These are phyloP conservation scores for Stagonosporopsis chrysanthemi DNA, from an alignment of 2,329 filamentous ascomycete genomes.

Conservation along the genomic window DNA sequence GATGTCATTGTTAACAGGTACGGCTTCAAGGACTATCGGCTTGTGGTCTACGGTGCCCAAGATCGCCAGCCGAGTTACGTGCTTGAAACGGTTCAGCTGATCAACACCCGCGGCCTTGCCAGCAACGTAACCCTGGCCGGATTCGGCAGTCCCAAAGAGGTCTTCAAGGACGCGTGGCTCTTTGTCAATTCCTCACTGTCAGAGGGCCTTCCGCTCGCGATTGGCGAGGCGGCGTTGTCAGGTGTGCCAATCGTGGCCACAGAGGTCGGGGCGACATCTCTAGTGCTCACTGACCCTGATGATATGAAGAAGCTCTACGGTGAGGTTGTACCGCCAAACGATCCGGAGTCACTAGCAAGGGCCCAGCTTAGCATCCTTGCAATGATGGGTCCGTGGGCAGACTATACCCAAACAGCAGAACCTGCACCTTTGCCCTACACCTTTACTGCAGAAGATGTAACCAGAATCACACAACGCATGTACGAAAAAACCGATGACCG, in stretches of 20 bases:
- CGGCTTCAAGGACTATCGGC: slow-evolving; percentile 69
- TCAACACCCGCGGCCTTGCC: slow-evolving; percentile 47
- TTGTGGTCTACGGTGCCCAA: slow-evolving; percentile 68
- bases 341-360: slow-evolving; percentile 65
- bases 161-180: neutral
- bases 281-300: neutral
- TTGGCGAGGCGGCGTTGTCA: neutral
- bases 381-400: slow-evolving; percentile 67
- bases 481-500: neutral
- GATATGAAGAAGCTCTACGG: slow-evolving; percentile 55
- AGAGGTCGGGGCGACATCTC: neutral
- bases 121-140: slow-evolving; percentile 49
- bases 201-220: neutral
- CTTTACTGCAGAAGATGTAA: neutral
- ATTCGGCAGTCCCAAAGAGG: neutral
- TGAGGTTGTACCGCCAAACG: slow-evolving; percentile 70
- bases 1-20: slow-evolving; percentile 71
- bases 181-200: neutral
- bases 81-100: neutral
- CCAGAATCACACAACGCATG: neutral
- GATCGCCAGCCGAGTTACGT: neutral
- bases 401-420: slow-evolving; percentile 58
- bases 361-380: slow-evolving; percentile 69
- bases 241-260: neutral
- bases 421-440: neutral